Conservation (phyloP, 2,329 filamentous ascomycete species). For the Ophiosphaerella narmari region DNA sequence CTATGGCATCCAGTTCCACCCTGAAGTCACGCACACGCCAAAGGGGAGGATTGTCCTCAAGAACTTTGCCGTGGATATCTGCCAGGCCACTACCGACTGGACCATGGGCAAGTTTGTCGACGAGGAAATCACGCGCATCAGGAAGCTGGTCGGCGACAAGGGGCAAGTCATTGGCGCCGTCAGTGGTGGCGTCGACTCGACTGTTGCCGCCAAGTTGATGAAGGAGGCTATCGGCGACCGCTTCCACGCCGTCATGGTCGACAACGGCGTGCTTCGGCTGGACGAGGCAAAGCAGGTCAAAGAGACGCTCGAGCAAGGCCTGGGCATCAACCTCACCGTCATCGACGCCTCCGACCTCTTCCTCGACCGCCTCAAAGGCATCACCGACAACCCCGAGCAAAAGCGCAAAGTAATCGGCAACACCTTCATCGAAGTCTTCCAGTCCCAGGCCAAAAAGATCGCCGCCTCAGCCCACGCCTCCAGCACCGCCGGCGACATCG, state of each 20-base stretch:
- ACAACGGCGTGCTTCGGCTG: conserved; percentile 84
- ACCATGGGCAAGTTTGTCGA: conserved; percentile 83
- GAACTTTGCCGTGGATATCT: conserved; percentile 87
- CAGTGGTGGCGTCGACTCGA: conserved; percentile 85
- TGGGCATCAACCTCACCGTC: conserved; percentile 89
- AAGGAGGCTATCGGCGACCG: conserved; percentile 82
- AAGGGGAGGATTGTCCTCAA: conserved; percentile 71
- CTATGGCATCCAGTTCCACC: conserved; percentile 88
- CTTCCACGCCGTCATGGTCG: conserved; percentile 82
- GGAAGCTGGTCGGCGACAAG: conserved; percentile 77
- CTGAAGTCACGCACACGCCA: conserved; percentile 77
- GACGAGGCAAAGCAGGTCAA: conserved; percentile 85
- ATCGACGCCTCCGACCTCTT: conserved; percentile 80
- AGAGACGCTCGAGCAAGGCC: conserved; percentile 73
- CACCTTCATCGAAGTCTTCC: conserved; percentile 82
- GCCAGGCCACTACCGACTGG: conserved; percentile 77
- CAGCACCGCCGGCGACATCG: conserved; percentile 71
- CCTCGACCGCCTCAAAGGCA: conserved; percentile 73
- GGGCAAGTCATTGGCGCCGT: conserved; percentile 83
- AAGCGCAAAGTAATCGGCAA: conserved; percentile 91
- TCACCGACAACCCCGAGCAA: conserved; percentile 75
- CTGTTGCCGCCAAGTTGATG: conserved; percentile 86
- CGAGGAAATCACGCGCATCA: conserved; percentile 79
- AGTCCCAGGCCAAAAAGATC: conserved; percentile 76
- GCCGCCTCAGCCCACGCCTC: conserved; percentile 72